Conservation (phyloP, 371 early-diverging fungal genomes). For the Dichotomocladium elegans region DNA sequence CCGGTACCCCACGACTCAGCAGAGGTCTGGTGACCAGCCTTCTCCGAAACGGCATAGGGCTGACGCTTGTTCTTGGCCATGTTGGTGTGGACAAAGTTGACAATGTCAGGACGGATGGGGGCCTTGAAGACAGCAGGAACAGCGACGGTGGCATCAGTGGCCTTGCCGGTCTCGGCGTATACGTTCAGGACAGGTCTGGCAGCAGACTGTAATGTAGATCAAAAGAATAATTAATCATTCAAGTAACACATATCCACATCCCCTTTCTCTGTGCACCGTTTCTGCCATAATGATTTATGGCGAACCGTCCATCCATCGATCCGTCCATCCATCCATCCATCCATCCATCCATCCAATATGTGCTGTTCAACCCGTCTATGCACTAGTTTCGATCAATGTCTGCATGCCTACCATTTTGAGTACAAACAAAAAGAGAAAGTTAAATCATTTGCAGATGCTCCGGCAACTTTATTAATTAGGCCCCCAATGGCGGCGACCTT, state of each 20-base stretch:
- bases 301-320: neutral
- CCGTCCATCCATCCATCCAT: neutral
- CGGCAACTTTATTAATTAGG: too few species aligned
- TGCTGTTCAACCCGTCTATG: neutral
- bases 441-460: too few species aligned
- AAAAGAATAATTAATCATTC: neutral
- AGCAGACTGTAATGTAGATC: constrained; percentile 25
- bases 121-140: constrained; percentile 97
- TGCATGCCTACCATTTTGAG: neutral
- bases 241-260: neutral
- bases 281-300: too few species aligned
- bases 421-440: neutral
- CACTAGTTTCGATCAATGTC: neutral
- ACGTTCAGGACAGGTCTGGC: constrained; percentile 92
- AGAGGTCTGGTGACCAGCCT: constrained; percentile 99
- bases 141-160: constrained; percentile 68
- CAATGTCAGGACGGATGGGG: constrained; percentile 97
- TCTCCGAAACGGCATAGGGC: constrained; percentile 95
- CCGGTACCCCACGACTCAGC: constrained; percentile 99
- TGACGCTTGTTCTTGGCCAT: constrained; percentile 99
- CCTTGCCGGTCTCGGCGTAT: constrained; percentile 78
- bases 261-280: too few species aligned
- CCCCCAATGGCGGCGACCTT: too few species aligned
- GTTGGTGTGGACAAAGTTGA: constrained; percentile 95
- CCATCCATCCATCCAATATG: constrained; percentile 1